These are phyloP conservation scores for Phytophthora sansomeana DNA, from an alignment of 352 stramenopile species.

Conservation along the genomic window DNA sequence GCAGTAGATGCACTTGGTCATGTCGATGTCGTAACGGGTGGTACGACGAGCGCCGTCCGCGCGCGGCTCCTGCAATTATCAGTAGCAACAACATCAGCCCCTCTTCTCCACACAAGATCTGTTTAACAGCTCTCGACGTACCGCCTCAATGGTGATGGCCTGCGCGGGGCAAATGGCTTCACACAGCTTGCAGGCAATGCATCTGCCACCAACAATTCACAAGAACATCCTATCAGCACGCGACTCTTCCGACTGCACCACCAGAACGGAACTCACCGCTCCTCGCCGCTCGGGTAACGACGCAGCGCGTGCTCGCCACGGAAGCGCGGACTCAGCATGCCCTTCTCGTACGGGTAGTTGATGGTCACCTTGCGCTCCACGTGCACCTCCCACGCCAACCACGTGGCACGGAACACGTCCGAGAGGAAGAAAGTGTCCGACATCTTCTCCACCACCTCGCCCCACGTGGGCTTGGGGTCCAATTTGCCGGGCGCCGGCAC, in stretches of 20 bases:
- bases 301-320: constrained; percentile 98
- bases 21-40: constrained; percentile 99
- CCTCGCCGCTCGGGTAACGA: constrained; percentile 99
- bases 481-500: constrained; percentile 32
- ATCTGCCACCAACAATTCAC: constrained; percentile 61
- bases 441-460: constrained; percentile 82
- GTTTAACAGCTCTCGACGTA: constrained; percentile 41
- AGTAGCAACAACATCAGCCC: constrained; percentile 5
- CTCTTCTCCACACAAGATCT: constrained; percentile 9
- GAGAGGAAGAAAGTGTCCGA: constrained; percentile 87
- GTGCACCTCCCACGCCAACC: constrained; percentile 85
- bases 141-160: constrained; percentile 99
- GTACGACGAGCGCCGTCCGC: constrained; percentile 98
- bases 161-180: constrained; percentile 99
- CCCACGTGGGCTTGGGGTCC: constrained; percentile 69
- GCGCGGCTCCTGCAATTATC: constrained; percentile 86
- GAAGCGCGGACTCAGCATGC: constrained; percentile 96
- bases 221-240: not conserved
- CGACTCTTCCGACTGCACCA: constrained; percentile 24
- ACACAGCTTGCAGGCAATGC: constrained; percentile 99
- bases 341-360: constrained; percentile 99
- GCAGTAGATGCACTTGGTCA: constrained; percentile 99
- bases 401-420: constrained; percentile 82
- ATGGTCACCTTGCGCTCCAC: constrained; percentile 96
- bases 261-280: constrained; percentile 81